Conservation (phyloP, 768 basidiomycete species). For the Punctularia strigosozonata region DNA sequence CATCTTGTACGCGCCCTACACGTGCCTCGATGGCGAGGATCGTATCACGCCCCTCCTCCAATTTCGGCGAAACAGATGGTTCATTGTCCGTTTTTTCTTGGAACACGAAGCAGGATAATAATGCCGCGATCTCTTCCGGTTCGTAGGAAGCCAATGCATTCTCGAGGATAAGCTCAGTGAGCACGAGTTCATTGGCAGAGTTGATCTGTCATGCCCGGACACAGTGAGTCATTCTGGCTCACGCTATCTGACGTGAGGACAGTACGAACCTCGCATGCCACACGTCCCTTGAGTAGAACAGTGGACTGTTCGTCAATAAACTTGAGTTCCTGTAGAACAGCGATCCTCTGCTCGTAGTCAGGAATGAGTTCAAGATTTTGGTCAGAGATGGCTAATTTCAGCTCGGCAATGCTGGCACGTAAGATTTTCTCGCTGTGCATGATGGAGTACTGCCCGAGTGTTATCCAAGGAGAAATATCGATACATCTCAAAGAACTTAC, state of each 20-base stretch:
- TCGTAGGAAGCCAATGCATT: conserved; percentile 86
- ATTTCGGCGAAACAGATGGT: conserved; percentile 66
- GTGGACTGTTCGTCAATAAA: conserved; percentile 96
- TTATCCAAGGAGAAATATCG: conserved; percentile 4
- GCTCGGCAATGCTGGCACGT: conserved; percentile 56
- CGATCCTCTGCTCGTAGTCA: conserved; percentile 91
- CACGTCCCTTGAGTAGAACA: conserved; percentile 89
- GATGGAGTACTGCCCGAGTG: conserved; percentile 47
- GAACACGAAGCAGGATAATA: conserved; percentile 94
- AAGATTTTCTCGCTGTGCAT: conserved; percentile 71
- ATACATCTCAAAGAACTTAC: conserved; percentile 32
- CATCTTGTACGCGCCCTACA: conserved; percentile 70
- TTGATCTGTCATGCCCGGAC: conserved; percentile 63
- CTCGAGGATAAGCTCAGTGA: conserved; percentile 95
- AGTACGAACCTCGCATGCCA: conserved; percentile 82
- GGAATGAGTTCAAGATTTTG: conserved; percentile 95
- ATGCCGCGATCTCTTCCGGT: conserved; percentile 91
- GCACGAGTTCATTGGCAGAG: conserved; percentile 90
- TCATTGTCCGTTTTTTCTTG: conserved; percentile 95
- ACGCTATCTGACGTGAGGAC: not conserved
- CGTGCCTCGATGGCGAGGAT: conserved; percentile 71
- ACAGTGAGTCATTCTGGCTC: not conserved
- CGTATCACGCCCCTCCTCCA: conserved; percentile 70
- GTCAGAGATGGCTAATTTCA: conserved; percentile 85
- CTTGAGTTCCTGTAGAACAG: conserved; percentile 79